Percentiles rank a stretch among this genome's conserved stretches.
phyloP scores from a whole-genome alignment of 2,329 filamentous ascomycete genomes.

The Calonectria henricotiae region DNA sequence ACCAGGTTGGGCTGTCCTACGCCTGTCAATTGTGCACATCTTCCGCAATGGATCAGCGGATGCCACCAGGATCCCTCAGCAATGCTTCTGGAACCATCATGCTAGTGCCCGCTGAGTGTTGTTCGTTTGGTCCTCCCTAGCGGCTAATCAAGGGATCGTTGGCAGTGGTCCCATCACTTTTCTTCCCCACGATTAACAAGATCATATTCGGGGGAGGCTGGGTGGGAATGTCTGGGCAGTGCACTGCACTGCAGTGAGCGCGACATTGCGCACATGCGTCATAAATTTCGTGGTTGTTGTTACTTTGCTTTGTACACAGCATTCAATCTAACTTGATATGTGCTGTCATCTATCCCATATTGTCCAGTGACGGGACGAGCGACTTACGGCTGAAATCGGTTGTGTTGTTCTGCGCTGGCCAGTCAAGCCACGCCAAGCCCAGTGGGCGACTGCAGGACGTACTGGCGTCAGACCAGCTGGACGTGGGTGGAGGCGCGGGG shows the following conservation, averaged over 20 bases:
- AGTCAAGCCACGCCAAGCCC: no score
- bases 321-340: constrained; percentile 17
- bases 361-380: constrained; percentile 28
- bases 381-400: constrained; percentile 38
- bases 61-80: constrained; percentile 36
- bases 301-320: not conserved
- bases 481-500: constrained; percentile 37
- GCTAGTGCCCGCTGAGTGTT: constrained; percentile 37
- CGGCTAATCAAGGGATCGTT: constrained; percentile 42
- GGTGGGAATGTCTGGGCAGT: constrained; percentile 40
- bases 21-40: constrained; percentile 36
- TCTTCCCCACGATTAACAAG: constrained; percentile 32
- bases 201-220: constrained; percentile 22
- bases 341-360: constrained; percentile 39
- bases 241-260: constrained; percentile 12
- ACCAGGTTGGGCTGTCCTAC: constrained; percentile 22
- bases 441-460: not conserved
- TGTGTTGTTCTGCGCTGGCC: not conserved
- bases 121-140: constrained; percentile 41
- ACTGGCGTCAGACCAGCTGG: constrained; percentile 27
- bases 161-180: constrained; percentile 8
- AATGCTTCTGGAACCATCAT: constrained; percentile 47
- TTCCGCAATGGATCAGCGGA: constrained; percentile 25
- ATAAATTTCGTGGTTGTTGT: not conserved
- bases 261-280: not conserved